These are phyloP conservation scores for Rhizodiscina lignyota DNA, from an alignment of 495 filamentous ascomycete species.

Conservation along the genomic window DNA sequence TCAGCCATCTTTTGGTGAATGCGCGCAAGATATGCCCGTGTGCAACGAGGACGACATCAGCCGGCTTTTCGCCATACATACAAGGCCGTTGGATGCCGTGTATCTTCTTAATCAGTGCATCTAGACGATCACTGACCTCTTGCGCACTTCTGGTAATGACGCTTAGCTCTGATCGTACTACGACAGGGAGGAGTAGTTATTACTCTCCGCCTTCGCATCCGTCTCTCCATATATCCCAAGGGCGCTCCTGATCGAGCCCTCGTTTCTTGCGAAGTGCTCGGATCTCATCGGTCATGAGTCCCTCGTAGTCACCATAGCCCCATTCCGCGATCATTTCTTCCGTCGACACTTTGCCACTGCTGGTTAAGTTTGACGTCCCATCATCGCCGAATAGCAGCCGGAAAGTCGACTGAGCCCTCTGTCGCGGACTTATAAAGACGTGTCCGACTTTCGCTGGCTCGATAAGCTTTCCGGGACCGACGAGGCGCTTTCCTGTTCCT, in stretches of 20 bases:
- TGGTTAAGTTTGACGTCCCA: slow-evolving; percentile 4
- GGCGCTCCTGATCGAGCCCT: slow-evolving; percentile 30
- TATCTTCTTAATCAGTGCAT: slow-evolving; percentile 61
- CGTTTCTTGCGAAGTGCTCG: slow-evolving; percentile 5
- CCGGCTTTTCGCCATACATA: slow-evolving; percentile 30
- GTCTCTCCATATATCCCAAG: slow-evolving; percentile 75
- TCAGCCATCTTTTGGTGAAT: slow-evolving; percentile 77
- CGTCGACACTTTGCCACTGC: slow-evolving; percentile 3
- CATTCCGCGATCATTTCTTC: slow-evolving; percentile 14
- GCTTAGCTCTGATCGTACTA: not conserved
- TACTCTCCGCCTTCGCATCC: slow-evolving; percentile 59
- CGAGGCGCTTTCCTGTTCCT: slow-evolving; percentile 9
- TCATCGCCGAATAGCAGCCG: slow-evolving; percentile 9
- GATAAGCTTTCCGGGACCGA: slow-evolving; percentile 15
- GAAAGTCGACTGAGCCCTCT: slow-evolving; percentile 12
- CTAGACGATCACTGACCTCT: slow-evolving; percentile 50
- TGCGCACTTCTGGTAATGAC: slow-evolving; percentile 35
- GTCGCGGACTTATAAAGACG: slow-evolving; percentile 11
- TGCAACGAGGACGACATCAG: slow-evolving; percentile 49
- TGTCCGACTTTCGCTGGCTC: slow-evolving; percentile 14
- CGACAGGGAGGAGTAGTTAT: slow-evolving; percentile 7
- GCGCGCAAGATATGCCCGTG: slow-evolving; percentile 82
- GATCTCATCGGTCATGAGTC: slow-evolving; percentile 14
- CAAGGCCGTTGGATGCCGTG: slow-evolving; percentile 33
- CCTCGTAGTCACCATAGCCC: slow-evolving; percentile 18